These are phyloP conservation scores for Neurospora sp. DNA, from an alignment of 495 filamentous ascomycete species.

Conservation along the genomic window DNA sequence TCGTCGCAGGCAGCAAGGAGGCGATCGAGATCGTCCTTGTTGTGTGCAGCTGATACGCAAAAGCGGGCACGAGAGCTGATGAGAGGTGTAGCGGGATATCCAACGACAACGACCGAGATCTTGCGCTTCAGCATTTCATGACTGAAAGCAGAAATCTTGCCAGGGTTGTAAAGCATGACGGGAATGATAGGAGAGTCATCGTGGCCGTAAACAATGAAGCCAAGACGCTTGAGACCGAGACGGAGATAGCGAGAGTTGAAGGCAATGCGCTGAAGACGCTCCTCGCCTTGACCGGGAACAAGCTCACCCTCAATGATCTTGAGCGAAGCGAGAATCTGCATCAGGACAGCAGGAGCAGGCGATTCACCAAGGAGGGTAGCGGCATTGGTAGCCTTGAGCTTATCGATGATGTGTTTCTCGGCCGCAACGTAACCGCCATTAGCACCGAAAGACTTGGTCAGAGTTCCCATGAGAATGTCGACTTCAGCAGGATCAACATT, in stretches of 20 bases:
- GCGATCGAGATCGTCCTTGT: constrained; percentile 94
- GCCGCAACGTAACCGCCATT: constrained; percentile 95
- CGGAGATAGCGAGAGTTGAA: constrained; percentile 98
- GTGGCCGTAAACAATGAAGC: constrained; percentile 92
- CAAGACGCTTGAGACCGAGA: constrained; percentile 90
- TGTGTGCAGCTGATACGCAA: constrained; percentile 92
- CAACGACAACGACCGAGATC: constrained; percentile 97
- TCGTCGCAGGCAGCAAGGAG: constrained; percentile 85
- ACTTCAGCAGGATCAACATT: constrained; percentile 77
- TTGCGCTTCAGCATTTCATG: constrained; percentile 97
- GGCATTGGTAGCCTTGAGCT: constrained; percentile 75
- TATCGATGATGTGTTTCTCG: constrained; percentile 84
- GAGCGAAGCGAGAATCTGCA: constrained; percentile 78
- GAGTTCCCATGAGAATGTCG: constrained; percentile 94
- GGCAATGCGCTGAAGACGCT: constrained; percentile 88
- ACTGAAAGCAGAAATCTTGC: constrained; percentile 95
- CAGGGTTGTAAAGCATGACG: constrained; percentile 86
- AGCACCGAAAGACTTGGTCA: constrained; percentile 97
- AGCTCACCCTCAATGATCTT: constrained; percentile 83
- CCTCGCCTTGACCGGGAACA: constrained; percentile 83
- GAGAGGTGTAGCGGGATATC: constrained; percentile 94
- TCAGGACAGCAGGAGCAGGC: constrained; percentile 73
- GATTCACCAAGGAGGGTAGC: constrained; percentile 83
- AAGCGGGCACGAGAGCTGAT: constrained; percentile 90
- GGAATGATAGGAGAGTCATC: constrained; percentile 98